Conservation (phyloP, 345 rosid genomes). For the Camelina laxa region DNA sequence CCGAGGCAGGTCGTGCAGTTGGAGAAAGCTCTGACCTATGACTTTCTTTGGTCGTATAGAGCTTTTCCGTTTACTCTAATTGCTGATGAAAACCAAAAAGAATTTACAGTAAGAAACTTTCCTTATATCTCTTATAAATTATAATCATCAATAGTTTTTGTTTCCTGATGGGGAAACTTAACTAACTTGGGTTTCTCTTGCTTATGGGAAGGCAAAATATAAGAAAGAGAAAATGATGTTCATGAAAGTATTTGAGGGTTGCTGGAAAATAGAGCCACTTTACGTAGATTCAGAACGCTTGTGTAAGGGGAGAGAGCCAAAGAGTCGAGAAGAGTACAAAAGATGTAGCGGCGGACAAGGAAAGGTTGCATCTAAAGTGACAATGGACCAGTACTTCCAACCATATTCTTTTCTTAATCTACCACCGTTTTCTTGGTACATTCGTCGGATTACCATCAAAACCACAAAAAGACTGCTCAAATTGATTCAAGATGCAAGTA, state of each 20-base stretch:
- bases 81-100: not conserved
- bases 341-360: conserved; percentile 69
- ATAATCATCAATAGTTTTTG: not conserved
- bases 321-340: conserved; percentile 60
- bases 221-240: conserved; percentile 67
- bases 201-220: conserved; percentile 57
- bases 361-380: conserved; percentile 66
- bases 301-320: conserved; percentile 62
- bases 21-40: not conserved
- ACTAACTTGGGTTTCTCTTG: not conserved
- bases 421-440: conserved; percentile 81
- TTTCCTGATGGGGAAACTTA: not conserved
- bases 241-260: conserved; percentile 77
- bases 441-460: conserved; percentile 64
- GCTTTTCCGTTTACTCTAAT: conserved; percentile 1
- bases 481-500: no score
- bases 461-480: no score
- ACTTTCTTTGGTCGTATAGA: not conserved
- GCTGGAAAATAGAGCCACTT: conserved; percentile 68
- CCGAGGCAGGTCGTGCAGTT: not conserved
- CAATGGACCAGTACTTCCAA: conserved; percentile 70
- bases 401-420: conserved; percentile 61
- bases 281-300: conserved; percentile 58
- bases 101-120: not conserved
- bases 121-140: not conserved